Evolutionary conservation across 768 basidiomycete genomes (phyloP), one percentile per base, ranked within the genome.

Genomic region (Psilocybe subaeruginosa): DNA sequence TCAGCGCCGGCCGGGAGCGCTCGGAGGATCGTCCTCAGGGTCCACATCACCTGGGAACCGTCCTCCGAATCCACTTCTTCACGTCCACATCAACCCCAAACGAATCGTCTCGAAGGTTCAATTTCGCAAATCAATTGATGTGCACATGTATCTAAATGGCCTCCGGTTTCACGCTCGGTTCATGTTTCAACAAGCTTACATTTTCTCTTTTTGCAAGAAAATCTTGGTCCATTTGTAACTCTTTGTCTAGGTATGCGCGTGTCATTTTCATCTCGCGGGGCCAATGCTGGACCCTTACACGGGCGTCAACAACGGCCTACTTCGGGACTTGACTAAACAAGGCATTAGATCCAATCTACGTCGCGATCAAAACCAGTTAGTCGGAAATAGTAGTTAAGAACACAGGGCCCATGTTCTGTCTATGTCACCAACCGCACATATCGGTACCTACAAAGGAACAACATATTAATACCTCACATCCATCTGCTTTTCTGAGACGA

Each of bases 1-100:
- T 67, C 47, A 67, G 63, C 63, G 63, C 63, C 50, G 59, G 63
- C 57, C 66, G 64, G 66, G 62, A 64, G 59, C 64, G 66, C 66
- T 62, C 63, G 54, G 58, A 49, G 9, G 49, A 53, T 52, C 45
- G 8, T 55, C 41, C 27, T 63, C 61, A 67, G 66, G 66, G 66
- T 67, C 66, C 58, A 8, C 16, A 3, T 17, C 35, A 49, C 56
- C 61, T 61, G 65, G 57, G 54, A 55, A 29, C n/a, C 11, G 49
- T 62, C 41, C 41, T 54, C 45, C 60, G 53, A 56, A 56, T 52
- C 14, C 37, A 14, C 50, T 52, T 39, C 54, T 61, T 61, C 56
- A 61, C 56, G 62, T 62, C 63, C 56, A 60, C 56, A 43, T 43
- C 48, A 37, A 19, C 46, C 35, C 54, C 37, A 39, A 57, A 35